Conservation (phyloP, 2,329 filamentous ascomycete genomes). For the Verticillium dahliae region DNA sequence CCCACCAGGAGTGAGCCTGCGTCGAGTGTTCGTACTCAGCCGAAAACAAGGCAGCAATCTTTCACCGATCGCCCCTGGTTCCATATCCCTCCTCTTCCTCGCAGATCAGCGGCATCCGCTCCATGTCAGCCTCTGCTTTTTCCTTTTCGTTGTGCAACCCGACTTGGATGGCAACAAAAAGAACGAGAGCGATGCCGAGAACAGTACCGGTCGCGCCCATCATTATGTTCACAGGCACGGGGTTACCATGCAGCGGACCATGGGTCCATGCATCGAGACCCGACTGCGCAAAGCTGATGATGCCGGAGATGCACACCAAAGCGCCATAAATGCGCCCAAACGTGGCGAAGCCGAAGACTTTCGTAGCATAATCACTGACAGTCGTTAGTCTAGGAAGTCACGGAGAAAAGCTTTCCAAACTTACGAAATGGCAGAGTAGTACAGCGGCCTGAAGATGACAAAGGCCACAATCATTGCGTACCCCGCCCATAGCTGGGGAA, state of each 20-base stretch:
- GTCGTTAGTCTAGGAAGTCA: neutral
- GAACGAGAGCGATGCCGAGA: conserved; percentile 49
- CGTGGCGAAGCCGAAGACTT: conserved; percentile 74
- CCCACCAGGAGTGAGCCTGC: neutral
- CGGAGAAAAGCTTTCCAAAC: conserved; percentile 8
- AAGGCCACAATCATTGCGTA: conserved; percentile 64
- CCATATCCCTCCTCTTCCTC: conserved; percentile 3
- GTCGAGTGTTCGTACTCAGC: neutral
- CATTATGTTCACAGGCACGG: conserved; percentile 56
- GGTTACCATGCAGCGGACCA: conserved; percentile 52
- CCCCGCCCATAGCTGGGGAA: conserved; percentile 54
- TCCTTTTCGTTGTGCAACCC: conserved; percentile 5
- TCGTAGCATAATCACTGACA: conserved; percentile 62
- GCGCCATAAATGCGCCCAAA: conserved; percentile 76
- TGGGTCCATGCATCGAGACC: conserved; percentile 64
- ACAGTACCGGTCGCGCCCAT: conserved; percentile 46
- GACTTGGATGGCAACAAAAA: conserved; percentile 36
- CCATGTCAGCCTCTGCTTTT: conserved; percentile 1
- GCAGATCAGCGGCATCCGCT: conserved; percentile 4
- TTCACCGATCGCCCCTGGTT: neutral
- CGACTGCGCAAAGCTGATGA: conserved; percentile 66
- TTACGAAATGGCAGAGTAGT: conserved; percentile 66
- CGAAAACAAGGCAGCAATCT: neutral
- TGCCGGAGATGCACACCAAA: conserved; percentile 65
- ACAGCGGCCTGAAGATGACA: conserved; percentile 65